Conservation (phyloP, 2,329 filamentous ascomycete genomes). For the Sclerotinia minor region DNA sequence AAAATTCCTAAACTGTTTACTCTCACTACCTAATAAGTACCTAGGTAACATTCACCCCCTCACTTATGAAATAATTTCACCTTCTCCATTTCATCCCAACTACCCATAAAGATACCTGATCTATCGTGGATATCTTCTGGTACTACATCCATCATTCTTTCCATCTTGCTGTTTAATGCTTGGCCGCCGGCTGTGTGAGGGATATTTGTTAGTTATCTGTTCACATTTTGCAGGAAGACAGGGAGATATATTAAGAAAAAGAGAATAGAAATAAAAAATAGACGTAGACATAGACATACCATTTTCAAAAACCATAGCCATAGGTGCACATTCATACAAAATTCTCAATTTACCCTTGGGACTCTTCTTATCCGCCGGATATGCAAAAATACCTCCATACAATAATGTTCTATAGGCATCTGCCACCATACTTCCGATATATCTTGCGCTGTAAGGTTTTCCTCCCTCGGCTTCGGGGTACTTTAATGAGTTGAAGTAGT, state of each 20-base stretch:
- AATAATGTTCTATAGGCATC: constrained; percentile 94
- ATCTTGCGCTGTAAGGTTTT: constrained; percentile 92
- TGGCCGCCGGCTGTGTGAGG: constrained; percentile 79
- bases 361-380: constrained; percentile 96
- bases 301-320: constrained; percentile 99
- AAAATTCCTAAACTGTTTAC: constrained; percentile 29
- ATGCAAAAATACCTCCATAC: constrained; percentile 96
- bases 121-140: constrained; percentile 94
- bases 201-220: not conserved
- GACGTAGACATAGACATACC: no score
- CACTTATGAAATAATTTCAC: constrained; percentile 60
- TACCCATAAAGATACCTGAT: constrained; percentile 94
- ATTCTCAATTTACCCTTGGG: constrained; percentile 98
- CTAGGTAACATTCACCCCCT: not conserved
- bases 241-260: no score
- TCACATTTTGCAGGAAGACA: not conserved
- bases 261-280: not conserved
- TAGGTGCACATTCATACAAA: constrained; percentile 96
- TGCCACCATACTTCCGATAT: constrained; percentile 98
- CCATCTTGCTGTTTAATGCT: constrained; percentile 88
- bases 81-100: constrained; percentile 92
- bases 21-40: no score
- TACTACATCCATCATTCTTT: constrained; percentile 82
- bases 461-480: constrained; percentile 64
- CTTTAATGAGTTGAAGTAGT: constrained; percentile 90